A percentile compares a stretch with the other conserved stretches of the same genome.
Evolutionary conservation across 495 filamentous ascomycete species (phyloP).

Genomic region (Amphirosellinia nigrospora): DNA sequence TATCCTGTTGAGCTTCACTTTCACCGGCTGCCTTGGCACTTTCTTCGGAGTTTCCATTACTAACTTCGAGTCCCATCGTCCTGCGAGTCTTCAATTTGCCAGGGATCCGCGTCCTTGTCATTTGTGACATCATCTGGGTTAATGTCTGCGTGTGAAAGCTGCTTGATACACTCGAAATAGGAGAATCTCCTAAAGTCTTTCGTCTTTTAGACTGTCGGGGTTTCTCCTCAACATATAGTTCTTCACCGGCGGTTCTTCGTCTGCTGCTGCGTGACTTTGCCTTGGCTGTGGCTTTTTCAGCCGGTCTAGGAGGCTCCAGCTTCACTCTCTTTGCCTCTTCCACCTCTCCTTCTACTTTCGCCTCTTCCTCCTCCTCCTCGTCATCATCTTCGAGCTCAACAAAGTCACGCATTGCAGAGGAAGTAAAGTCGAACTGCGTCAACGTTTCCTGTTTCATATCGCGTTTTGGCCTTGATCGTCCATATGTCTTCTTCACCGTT

Average conservation of each 20-base stretch:
- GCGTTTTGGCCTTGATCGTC: constrained; percentile 37
- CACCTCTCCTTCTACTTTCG: constrained; percentile 23
- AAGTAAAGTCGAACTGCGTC: constrained; percentile 57
- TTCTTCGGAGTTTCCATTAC: constrained; percentile 36
- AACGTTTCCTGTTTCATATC: constrained; percentile 52
- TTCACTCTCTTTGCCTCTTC: constrained; percentile 27
- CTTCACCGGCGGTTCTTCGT: constrained; percentile 37
- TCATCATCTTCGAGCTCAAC: constrained; percentile 20
- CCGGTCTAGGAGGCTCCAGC: constrained; percentile 24
- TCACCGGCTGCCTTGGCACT: not conserved
- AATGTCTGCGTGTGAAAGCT: constrained; percentile 53
- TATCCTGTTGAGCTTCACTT: constrained; percentile 15
- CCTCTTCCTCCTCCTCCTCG: constrained; percentile 15
- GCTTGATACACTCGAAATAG: constrained; percentile 36
- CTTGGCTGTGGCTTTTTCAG: constrained; percentile 24
- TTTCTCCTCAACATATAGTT: constrained; percentile 28
- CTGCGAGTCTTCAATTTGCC: constrained; percentile 45
- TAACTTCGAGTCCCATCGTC: constrained; percentile 35
- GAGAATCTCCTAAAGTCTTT: constrained; percentile 52
- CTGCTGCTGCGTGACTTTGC: constrained; percentile 31
- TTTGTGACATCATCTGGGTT: constrained; percentile 48
- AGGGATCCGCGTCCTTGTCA: constrained; percentile 30
- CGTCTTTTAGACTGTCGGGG: constrained; percentile 38
- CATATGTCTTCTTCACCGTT: constrained; percentile 49
- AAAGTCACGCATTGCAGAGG: constrained; percentile 29